Percentiles rank a stretch among this genome's conserved stretches.
phyloP scores from a whole-genome alignment of 1,284 basidiomycete species.

The Ceratorhiza oryzae-sativae region DNA sequence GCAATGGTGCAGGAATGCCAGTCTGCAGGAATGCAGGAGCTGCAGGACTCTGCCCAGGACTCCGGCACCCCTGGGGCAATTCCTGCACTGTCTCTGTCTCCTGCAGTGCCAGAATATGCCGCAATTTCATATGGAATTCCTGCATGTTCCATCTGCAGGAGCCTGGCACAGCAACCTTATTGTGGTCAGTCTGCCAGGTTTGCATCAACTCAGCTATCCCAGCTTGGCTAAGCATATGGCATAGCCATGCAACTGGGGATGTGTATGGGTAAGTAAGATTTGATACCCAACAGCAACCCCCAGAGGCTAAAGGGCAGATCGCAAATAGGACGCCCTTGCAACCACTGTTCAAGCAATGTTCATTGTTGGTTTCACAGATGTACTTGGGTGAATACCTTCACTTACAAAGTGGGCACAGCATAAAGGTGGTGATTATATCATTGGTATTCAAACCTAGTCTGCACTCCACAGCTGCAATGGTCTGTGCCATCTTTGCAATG shows the following conservation, averaged over 20 bases:
- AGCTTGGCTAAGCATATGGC: conserved; percentile 7
- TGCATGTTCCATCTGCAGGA: too few relatives aligned
- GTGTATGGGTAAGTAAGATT: conserved; percentile 2
- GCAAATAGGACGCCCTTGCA: neutral
- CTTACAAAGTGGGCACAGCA: conserved; percentile 6
- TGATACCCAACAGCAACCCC: neutral
- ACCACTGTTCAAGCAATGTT: neutral
- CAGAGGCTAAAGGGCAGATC: neutral
- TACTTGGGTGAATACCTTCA: neutral
- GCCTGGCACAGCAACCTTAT: too few relatives aligned
- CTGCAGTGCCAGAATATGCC: too few relatives aligned
- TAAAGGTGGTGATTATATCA: conserved; percentile 4
- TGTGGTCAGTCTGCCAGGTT: neutral
- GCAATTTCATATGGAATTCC: too few relatives aligned
- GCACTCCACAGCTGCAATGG: neutral
- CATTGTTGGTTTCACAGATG: neutral
- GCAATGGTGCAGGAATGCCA: too few relatives aligned
- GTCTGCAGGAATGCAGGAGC: too few relatives aligned
- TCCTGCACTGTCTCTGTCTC: too few relatives aligned
- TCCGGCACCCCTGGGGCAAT: too few relatives aligned
- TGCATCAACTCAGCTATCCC: conserved; percentile 4
- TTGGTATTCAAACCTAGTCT: neutral
- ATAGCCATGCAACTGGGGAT: conserved; percentile 8
- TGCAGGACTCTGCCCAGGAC: too few relatives aligned
- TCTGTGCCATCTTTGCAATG: conserved; percentile 4